Evolutionary conservation across 2,329 filamentous ascomycete genomes (phyloP).

Genomic region (Fusarium nurragi): DNA sequence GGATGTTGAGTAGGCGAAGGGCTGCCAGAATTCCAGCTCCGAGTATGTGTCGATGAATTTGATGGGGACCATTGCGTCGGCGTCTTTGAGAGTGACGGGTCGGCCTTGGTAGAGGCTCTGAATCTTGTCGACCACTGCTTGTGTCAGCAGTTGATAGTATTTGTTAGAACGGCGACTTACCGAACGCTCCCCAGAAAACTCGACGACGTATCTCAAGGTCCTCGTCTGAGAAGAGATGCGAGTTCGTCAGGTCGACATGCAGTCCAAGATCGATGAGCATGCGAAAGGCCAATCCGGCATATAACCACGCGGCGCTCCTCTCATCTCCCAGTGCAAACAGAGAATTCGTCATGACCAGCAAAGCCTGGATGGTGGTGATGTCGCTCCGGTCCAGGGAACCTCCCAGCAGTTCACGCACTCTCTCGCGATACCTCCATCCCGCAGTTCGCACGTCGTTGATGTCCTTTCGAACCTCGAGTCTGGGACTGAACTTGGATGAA

Average conservation of each 20-base stretch:
- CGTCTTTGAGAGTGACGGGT: constrained; percentile 58
- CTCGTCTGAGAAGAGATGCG: constrained; percentile 6
- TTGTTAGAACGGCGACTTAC: accelerated
- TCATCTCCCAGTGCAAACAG: constrained; percentile 62
- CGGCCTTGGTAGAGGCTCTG: constrained; percentile 65
- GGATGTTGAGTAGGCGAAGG: constrained; percentile 46
- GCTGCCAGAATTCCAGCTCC: constrained; percentile 62
- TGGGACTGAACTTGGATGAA: constrained; percentile 55
- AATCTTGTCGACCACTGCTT: constrained; percentile 55
- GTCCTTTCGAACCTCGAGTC: constrained; percentile 56
- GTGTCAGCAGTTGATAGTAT: neutral
- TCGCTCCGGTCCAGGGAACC: constrained; percentile 58
- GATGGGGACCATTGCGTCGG: constrained; percentile 57
- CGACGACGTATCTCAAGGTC: constrained; percentile 36
- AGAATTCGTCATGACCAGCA: constrained; percentile 61
- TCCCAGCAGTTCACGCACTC: constrained; percentile 58
- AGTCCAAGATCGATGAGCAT: constrained; percentile 57
- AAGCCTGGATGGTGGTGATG: constrained; percentile 64
- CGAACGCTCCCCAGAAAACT: constrained; percentile 39
- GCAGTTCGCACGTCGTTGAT: constrained; percentile 57
- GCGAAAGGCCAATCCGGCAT: constrained; percentile 57
- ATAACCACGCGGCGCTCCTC: constrained; percentile 64
- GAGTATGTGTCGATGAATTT: constrained; percentile 61
- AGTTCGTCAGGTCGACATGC: constrained; percentile 46
- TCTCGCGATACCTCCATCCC: constrained; percentile 58